Base-by-base conservation (phyloP, 768 basidiomycete species). In the Psilocybe cubensis region DNA sequence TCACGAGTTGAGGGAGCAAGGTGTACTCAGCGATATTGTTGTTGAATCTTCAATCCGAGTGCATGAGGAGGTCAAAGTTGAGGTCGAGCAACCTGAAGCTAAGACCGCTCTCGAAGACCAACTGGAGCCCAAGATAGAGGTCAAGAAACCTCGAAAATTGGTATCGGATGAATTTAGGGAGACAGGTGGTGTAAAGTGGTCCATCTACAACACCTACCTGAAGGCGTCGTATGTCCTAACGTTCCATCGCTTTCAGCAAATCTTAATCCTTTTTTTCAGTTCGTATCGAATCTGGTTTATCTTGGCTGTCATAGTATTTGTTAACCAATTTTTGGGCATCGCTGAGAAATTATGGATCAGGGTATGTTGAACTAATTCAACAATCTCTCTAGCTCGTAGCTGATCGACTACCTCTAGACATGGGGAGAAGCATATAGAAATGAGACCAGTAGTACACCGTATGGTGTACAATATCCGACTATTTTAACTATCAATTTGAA, bases 131-230 rank as follows among this genome's bases (percentile, higher is more conserved):
- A 65, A 18, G 66, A 70, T 66, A 17, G 70, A 66, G 18, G 63
- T 60, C 14, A 92, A 87, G 72, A 89, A 85, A 60, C 87, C 89
- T 0, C 74, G 88, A 28, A 89, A 91, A 63, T 72, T 94, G 11
- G 71, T 94, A 53, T 86, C 91, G 66, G 92, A 94, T 46, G 92
- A 95, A 66, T 87, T 91, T 58, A 70, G 92, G 33, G 90, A 90
- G 60, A 79, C 80, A 1, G 94, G 94, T 0, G 85, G 87, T 35
- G 93, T 96, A 25, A 92, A 91, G 65, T 93, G 91, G 89, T 71
- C 74, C 1, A 79, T 87, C 28, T 88, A 88, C 56, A 81, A 83
- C 5, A 76, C 81, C 3, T 92, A 95, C 65, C 66, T 94, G 55
- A 79, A 84, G 67, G 88, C 86, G 18, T 88, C 89, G 87, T 89